Evolutionary conservation across 371 early-diverging fungal genomes (phyloP).

Genomic region (Rhizopus microsporus): DNA sequence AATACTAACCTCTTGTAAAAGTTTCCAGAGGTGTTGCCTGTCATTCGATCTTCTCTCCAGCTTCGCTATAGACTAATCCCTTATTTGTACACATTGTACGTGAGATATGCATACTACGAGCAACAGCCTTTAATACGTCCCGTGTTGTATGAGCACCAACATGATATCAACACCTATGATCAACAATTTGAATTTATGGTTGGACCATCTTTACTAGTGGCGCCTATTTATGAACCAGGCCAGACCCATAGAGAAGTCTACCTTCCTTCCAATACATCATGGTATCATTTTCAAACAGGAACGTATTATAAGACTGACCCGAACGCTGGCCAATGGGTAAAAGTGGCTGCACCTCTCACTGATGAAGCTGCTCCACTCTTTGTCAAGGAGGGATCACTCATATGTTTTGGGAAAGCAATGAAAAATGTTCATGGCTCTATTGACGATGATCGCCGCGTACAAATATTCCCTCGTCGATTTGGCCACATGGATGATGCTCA

Average conservation of each 20-base stretch:
- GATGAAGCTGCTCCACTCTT: constrained; percentile 38
- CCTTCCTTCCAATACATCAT: constrained; percentile 34
- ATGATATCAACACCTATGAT: constrained; percentile 41
- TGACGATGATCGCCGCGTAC: constrained; percentile 40
- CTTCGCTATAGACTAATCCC: constrained; percentile 60
- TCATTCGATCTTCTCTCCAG: constrained; percentile 55
- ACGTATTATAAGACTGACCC: constrained; percentile 14
- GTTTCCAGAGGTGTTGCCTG: constrained; percentile 47
- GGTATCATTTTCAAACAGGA: constrained; percentile 48
- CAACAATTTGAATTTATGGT: constrained; percentile 60
- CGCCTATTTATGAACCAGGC: constrained; percentile 45
- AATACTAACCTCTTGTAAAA: constrained; percentile 17
- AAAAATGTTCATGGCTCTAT: constrained; percentile 22
- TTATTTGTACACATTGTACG: constrained; percentile 54
- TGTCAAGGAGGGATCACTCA: constrained; percentile 33
- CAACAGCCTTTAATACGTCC: constrained; percentile 60
- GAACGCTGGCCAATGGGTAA: constrained; percentile 20
- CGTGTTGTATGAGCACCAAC: constrained; percentile 53
- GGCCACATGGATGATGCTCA: neutral
- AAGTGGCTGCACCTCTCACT: constrained; percentile 20
- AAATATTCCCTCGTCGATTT: constrained; percentile 34
- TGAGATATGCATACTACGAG: constrained; percentile 28
- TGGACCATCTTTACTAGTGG: constrained; percentile 54
- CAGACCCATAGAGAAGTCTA: constrained; percentile 32
- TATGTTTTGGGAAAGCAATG: constrained; percentile 40